Base-by-base conservation (phyloP, 768 basidiomycete species). In the Auriscalpium vulgare region DNA sequence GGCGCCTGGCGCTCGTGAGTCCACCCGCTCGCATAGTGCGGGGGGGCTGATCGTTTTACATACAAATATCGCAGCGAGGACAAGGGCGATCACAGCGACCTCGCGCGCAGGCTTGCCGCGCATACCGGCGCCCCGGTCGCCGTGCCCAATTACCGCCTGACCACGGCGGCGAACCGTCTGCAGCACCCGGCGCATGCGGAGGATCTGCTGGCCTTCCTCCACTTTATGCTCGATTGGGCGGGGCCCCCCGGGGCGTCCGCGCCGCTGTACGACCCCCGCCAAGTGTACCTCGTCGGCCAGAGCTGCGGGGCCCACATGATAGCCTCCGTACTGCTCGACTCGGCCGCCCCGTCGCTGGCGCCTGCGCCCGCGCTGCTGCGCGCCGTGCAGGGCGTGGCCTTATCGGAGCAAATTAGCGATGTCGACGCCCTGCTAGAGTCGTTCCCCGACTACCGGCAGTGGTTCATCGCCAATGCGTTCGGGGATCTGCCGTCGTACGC, bases 301-400 rank as follows among this genome's bases (percentile, higher is more conserved):
- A 90, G 88, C 68, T 89, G 87, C 70, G 76, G 85, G 58, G 87
- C 90, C 1, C 91, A 93, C 68, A 91, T 92, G 76, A 71, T 91
- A 10, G 69, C 80, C 44, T 80, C 83, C 56, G 79, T 92, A 35
- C 78, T 91, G 66, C 74, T 91, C 56, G 74, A 80, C 63, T 76
- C 80, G 0, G 70, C 74, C 4, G 51, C 65, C 0, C 77, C 77
- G 5, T 60, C 59, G 23, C 74, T 87, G 19, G 67, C 68, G 14
- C 87, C 85, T 0, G 67, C 73, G 46, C 62, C 63, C 11, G 51
- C 53, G 38, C 71, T 84, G 17, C 69, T 79, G 49, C 59, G 62
- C 53, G 72, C 78, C 47, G 77, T 79, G 17, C 75, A 75, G 52
- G 85, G 75, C 14, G 71, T 90, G 47, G 68, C 83, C 51, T 59